phyloP scores from a whole-genome alignment of 164 flowering plant genomes.

The Dillenia turbinata region DNA sequence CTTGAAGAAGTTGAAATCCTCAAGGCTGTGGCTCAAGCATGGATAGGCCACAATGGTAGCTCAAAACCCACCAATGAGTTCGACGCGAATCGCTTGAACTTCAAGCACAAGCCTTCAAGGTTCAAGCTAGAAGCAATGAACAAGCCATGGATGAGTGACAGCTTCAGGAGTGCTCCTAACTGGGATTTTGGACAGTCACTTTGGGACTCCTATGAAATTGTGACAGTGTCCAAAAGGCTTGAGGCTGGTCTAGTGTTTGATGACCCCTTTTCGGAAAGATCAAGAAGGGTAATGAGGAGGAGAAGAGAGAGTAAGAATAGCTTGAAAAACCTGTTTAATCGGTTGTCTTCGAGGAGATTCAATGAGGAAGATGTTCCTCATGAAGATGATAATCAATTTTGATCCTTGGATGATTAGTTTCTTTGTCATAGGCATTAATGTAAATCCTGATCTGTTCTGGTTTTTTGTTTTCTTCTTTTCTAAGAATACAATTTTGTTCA shows the following conservation, averaged over 20 bases:
- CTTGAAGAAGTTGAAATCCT: constrained; percentile 46
- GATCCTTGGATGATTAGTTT: constrained; percentile 1
- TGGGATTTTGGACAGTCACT: constrained; percentile 86
- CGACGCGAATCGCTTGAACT: constrained; percentile 40
- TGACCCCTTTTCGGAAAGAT: constrained; percentile 1
- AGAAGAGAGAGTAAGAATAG: constrained; percentile 69
- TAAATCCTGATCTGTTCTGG: no score
- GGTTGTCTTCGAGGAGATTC: constrained; percentile 50
- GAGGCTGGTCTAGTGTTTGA: neutral
- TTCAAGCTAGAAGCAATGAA: constrained; percentile 76
- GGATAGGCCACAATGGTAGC: constrained; percentile 58
- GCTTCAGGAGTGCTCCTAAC: neutral
- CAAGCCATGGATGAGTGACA: constrained; percentile 9
- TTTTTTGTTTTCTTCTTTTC: no score
- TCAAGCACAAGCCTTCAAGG: constrained; percentile 48
- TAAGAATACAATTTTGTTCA: no score
- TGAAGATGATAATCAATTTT: constrained; percentile 16
- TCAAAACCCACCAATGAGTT: constrained; percentile 42
- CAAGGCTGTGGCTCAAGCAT: constrained; percentile 95
- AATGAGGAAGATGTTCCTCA: constrained; percentile 14
- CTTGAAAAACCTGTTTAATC: constrained; percentile 56
- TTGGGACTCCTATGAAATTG: constrained; percentile 88
- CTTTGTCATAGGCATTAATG: no score
- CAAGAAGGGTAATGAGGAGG: constrained; percentile 15
- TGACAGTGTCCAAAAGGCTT: constrained; percentile 35